Base-by-base conservation (phyloP, 2,329 filamentous ascomycete genomes). In the Phoma sp. region DNA sequence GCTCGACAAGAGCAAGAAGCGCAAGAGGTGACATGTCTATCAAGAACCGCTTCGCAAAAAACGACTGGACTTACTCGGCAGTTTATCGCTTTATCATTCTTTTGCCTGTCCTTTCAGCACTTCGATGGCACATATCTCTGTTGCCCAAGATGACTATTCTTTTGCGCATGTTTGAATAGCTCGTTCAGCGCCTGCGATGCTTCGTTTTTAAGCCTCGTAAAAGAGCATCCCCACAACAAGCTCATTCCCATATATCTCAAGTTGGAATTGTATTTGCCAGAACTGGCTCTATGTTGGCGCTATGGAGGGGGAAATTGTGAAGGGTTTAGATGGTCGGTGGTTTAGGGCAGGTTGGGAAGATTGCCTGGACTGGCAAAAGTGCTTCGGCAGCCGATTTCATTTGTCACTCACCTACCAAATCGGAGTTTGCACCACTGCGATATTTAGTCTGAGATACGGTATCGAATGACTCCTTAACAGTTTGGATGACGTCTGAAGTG, bases 1-100 rank as follows among this genome's bases (percentile, higher is more conserved):
- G 7, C 55, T 68, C 26, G 84, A 87, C 61, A 88, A 87, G 78
- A 85, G 79, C 71, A 89, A 88, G 81, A 89, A 89, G 78, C 82
- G 87, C 69, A 90, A 90, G 80, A 81, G 86, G 69, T 87, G 77
- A 63, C 42, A 45, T 25, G 45, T 28, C 23, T 15, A 29, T 21
- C 25, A n/a, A n/a, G 18, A 33, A 9, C 15, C 11, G 2, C 9
- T 12, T 7, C 25, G 11, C 18, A 20, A 15, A 15, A 12, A 26
- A 23, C 9, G 21, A 10, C 21, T 20, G 23, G 21, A 20, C 17
- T 17, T 6, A 34, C 18, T 25, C 32, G 23, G 21, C 45, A 29
- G 9, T 20, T 32, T 18, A 32, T 32, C 14, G 11, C 25, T 49
- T 11, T 28, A 36, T 25, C 33, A 23, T 49, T 40, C 28, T 29